Percentiles rank a stretch among this genome's conserved stretches.
Evolutionary conservation across 2,329 filamentous ascomycete genomes (phyloP).

Genomic region (Xylariaceae sp.): DNA sequence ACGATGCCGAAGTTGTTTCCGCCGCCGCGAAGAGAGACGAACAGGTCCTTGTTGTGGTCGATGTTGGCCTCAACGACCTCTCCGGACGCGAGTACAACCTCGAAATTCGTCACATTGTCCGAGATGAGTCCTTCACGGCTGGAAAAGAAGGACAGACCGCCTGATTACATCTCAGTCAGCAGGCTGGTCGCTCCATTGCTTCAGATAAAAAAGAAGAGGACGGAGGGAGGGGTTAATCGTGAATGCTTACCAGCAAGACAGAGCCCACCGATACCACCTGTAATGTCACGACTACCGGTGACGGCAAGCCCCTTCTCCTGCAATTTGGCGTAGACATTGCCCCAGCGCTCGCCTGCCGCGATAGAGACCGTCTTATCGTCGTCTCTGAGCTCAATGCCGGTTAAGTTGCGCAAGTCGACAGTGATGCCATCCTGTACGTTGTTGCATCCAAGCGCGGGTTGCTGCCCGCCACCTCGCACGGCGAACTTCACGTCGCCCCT

Average conservation of each 20-base stretch:
- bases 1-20: conserved; percentile 24
- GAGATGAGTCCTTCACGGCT: conserved; percentile 35
- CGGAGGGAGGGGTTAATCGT: too few relatives aligned
- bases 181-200: too few relatives aligned
- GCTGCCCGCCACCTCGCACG: not conserved
- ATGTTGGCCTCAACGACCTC: conserved; percentile 34
- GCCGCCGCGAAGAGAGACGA: conserved; percentile 39
- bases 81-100: conserved; percentile 38
- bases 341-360: conserved; percentile 10
- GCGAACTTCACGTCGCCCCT: not conserved
- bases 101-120: conserved; percentile 33
- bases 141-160: conserved; percentile 38
- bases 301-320: conserved; percentile 2
- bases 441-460: not conserved
- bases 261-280: conserved; percentile 5
- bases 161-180: conserved; percentile 4
- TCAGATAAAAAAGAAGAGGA: too few relatives aligned
- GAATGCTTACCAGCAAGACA: too few relatives aligned
- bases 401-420: conserved; percentile 1
- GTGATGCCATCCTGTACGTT: conserved; percentile 1
- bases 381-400: conserved; percentile 1
- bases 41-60: conserved; percentile 34
- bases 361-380: conserved; percentile 2
- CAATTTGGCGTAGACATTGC: conserved; percentile 7
- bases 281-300: conserved; percentile 1